phyloP scores from a whole-genome alignment of 108 stramenopile species.

The Pseudonitzschia delicatissima region DNA sequence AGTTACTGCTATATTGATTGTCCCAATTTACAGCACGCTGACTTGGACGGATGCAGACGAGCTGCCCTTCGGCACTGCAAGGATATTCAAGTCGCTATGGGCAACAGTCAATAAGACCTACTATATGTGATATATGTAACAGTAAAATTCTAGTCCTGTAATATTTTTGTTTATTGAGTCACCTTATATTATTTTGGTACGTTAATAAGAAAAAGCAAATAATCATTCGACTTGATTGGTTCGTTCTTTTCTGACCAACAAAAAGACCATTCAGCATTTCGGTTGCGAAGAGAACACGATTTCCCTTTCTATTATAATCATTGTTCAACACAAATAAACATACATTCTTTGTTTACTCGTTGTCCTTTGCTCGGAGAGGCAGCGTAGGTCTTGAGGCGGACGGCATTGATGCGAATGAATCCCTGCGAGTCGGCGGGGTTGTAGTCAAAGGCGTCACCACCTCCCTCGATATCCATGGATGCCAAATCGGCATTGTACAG shows the following conservation, averaged over 20 bases:
- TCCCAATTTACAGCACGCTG: not conserved
- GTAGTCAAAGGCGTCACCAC: slow-evolving; percentile 95
- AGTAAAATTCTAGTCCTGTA: too few relatives aligned
- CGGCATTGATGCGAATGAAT: slow-evolving; percentile 98
- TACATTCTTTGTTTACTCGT: not conserved
- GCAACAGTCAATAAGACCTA: too few relatives aligned
- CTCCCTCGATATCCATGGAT: slow-evolving; percentile 98
- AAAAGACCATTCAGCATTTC: too few relatives aligned
- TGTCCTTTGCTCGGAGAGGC: slow-evolving; percentile 82
- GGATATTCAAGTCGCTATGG: not conserved
- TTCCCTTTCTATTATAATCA: not conserved
- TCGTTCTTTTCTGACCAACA: too few relatives aligned
- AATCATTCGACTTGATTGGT: too few relatives aligned
- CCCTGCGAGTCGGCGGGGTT: slow-evolving; percentile 97
- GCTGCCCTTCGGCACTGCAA: slow-evolving; percentile 1
- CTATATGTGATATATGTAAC: too few relatives aligned
- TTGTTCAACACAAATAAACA: slow-evolving; percentile 3
- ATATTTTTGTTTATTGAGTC: too few relatives aligned
- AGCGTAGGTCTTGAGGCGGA: slow-evolving; percentile 96
- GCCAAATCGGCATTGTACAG: slow-evolving; percentile 97
- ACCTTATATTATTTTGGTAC: too few relatives aligned
- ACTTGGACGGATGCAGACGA: not conserved
- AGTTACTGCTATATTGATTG: slow-evolving; percentile 1
- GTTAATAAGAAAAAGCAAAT: too few relatives aligned
- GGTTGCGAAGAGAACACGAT: too few relatives aligned